Evolutionary conservation across 192 early-diverging fungal genomes (phyloP), one percentile per base, ranked within the genome.

Genomic region (Umbelopsis sp.): DNA sequence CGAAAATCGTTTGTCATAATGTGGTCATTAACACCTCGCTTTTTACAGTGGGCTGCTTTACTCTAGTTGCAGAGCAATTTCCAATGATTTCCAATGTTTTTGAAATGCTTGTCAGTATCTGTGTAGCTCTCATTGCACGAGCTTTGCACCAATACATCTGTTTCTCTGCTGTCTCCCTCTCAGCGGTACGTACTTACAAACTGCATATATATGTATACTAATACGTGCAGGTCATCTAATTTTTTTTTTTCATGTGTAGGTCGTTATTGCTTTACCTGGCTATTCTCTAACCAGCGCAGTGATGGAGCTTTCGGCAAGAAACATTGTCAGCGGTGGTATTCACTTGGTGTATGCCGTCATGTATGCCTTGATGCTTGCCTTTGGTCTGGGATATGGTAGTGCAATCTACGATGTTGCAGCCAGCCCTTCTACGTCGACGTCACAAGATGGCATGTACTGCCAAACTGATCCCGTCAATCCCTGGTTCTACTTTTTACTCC

Each of bases 311-410:
- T 86, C 91, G 1, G 91, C 93, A 16, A 85, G 90, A 48, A 98
- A 98, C 74, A 86, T 96, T 76, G 88, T 97, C 46, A 89, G 91
- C 6, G 96, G 96, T 41, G 87, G 91, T 0, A 91, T 96, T 18
- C 85, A 93, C n/a, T 81, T 96, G 64, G 84, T 95, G 45, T 87
- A 91, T 68, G 88, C 93, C 10, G 72, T 97, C 15, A 91, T 93
- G 70, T 90, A 87, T 25, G 91, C 93, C 37, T 84, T 94, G 66
- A 85, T 92, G 69, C 81, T 93, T 22, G 93, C 88, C 44, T 93
- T 88, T 69, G 93, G 92, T 50, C 80, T 92, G 15, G 82, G 84
- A 2, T 81, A 81, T 49, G 76, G 76, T 21, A 61, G 76, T 73
- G n/a, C 70, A 27, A 30, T 80, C 49, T 49, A 81, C 74, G 70